A percentile compares a stretch with the other conserved stretches of the same genome.
phyloP scores from a whole-genome alignment of 306 rosid species.

The Inga laurina region DNA sequence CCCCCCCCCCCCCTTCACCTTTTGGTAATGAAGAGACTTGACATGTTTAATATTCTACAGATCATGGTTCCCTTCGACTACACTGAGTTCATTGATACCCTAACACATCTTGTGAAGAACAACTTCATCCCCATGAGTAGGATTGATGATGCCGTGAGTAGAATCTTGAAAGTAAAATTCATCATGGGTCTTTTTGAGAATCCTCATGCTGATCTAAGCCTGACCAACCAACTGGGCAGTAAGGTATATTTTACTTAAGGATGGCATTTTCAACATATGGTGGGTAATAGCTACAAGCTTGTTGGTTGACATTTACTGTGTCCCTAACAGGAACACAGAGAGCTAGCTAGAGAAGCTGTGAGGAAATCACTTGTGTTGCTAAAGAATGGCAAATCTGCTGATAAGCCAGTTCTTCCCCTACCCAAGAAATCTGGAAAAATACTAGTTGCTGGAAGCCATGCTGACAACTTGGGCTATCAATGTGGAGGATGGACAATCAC shows the following conservation, averaged over 20 bases:
- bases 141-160: slow-evolving; percentile 78
- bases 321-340: slow-evolving; percentile 76
- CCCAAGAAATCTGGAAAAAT: slow-evolving; percentile 80
- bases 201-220: slow-evolving; percentile 72
- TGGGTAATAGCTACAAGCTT: not conserved
- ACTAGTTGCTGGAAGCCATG: slow-evolving; percentile 86
- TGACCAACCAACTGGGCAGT: slow-evolving; percentile 67
- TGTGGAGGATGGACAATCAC: slow-evolving; percentile 99
- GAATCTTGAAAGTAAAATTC: slow-evolving; percentile 80
- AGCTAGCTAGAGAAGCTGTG: slow-evolving; percentile 93
- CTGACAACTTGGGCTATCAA: slow-evolving; percentile 85
- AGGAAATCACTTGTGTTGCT: slow-evolving; percentile 83
- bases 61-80: slow-evolving; percentile 71
- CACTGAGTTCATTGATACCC: slow-evolving; percentile 56
- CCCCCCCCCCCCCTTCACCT: not conserved
- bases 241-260: slow-evolving; percentile 46
- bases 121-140: slow-evolving; percentile 68
- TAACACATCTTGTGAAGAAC: slow-evolving; percentile 65
- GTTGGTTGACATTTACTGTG: slow-evolving; percentile 2
- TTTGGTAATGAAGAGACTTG: too few species aligned
- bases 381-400: slow-evolving; percentile 68
- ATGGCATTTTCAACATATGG: slow-evolving; percentile 12
- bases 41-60: slow-evolving; percentile 42
- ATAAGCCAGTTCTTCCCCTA: slow-evolving; percentile 77
- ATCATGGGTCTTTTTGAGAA: slow-evolving; percentile 81